phyloP scores from a whole-genome alignment of 1,284 basidiomycete genomes.

The Ganoderma sinense region DNA sequence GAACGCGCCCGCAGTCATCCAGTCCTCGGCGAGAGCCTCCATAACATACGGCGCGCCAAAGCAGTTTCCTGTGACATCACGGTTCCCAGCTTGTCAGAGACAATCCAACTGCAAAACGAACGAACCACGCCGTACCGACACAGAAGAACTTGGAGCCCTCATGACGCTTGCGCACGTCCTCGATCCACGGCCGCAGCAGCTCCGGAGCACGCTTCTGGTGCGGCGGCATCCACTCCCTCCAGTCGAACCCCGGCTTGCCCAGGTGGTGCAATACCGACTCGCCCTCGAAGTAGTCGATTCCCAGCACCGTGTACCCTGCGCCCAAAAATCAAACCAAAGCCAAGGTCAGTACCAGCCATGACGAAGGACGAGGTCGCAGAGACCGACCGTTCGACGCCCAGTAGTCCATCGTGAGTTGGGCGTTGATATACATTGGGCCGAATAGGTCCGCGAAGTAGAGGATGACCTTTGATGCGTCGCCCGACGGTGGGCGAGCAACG shows the following conservation, averaged over 20 bases:
- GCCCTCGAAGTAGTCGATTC: constrained; percentile 64
- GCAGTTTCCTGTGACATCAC: constrained; percentile 57
- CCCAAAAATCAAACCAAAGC: too few species aligned
- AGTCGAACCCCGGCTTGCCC: constrained; percentile 49
- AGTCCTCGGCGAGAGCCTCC: constrained; percentile 50
- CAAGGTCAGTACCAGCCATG: background rate
- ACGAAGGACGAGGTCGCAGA: too few species aligned
- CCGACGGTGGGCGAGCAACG: too few species aligned
- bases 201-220: constrained; percentile 41
- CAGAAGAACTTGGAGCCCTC: constrained; percentile 44
- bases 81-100: too few species aligned
- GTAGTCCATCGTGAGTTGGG: constrained; percentile 60
- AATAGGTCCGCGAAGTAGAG: constrained; percentile 58
- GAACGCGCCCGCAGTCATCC: constrained; percentile 57
- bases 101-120: too few species aligned
- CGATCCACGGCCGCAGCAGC: constrained; percentile 47
- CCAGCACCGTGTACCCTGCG: constrained; percentile 59
- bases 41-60: constrained; percentile 63
- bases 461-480: constrained; percentile 36
- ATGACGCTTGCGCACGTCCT: constrained; percentile 53
- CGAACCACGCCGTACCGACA: constrained; percentile 44
- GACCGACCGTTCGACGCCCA: constrained; percentile 53
- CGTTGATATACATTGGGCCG: constrained; percentile 57
- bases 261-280: constrained; percentile 51
- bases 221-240: constrained; percentile 48